Evolutionary conservation across 2,329 filamentous ascomycete species (phyloP).

Genomic region (Chrysoporthe puriensis): DNA sequence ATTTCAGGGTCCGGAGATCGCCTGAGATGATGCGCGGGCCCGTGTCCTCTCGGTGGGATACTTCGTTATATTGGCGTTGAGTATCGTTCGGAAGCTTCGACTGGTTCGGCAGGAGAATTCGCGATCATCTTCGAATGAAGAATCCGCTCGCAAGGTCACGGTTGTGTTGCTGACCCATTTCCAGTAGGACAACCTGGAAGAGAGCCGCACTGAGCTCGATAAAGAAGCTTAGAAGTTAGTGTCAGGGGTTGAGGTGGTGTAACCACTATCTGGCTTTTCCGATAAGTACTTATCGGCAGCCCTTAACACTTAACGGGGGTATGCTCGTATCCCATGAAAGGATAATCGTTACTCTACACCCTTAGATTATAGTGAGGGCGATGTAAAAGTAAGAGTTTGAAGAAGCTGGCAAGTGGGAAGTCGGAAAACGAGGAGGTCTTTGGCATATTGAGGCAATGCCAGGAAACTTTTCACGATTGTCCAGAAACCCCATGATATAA

Average conservation of each 20-base stretch:
- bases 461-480: no score
- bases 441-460: no score
- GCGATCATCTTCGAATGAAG: conserved; percentile 24
- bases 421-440: no score
- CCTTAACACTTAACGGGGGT: background rate
- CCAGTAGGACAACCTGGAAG: background rate
- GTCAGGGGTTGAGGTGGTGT: background rate
- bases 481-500: no score
- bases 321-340: conserved; percentile 11
- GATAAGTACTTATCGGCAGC: conserved; percentile 16
- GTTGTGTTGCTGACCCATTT: conserved; percentile 5
- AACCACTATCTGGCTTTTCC: conserved; percentile 18
- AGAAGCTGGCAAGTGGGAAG: no score
- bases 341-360: no score
- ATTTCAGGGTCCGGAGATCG: background rate
- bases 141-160: conserved; percentile 8
- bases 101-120: background rate
- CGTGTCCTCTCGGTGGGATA: conserved; percentile 12
- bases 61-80: conserved; percentile 11
- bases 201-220: conserved; percentile 14
- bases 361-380: no score
- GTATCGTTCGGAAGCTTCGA: conserved; percentile 7
- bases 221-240: background rate
- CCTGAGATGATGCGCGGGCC: conserved; percentile 9
- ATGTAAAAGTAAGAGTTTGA: no score